Evolutionary conservation across 768 basidiomycete species (phyloP), one percentile per base, ranked within the genome.

Genomic region (Boletus rex-veris): DNA sequence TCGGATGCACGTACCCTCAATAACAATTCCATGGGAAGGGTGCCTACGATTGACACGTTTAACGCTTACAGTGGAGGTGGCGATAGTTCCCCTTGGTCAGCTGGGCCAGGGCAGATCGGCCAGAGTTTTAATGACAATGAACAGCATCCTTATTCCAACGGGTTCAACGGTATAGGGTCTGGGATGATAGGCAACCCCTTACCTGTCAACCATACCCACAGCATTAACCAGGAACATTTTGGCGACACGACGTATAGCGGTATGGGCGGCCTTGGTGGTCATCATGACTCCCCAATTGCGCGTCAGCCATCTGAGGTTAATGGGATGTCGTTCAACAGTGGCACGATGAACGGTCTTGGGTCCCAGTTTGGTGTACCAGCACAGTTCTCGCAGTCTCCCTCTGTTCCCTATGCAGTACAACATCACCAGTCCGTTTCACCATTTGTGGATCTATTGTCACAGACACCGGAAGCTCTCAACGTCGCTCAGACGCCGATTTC

Each of bases 1-100:
- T 48, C 75, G 1, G 80, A 83, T 52, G 64, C 70, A 36, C 73
- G 74, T 28, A 30, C 66, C 16, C 74, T 72, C 54, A 67, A 65
- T 18, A 73, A 64, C 55, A 56, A 72, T 18, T 55, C 63, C 5
- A 58, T 69, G 8, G 71, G 63, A 36, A 72, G 73, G 59, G 62
- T 55, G 35, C 60, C 73, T 30, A 60, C 68, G 41, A 57, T 74
- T 37, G 79, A 81, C 50, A 73, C 71, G 15, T 73, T 74, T 57
- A 73, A 71, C 24, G 53, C 58, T 33, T 77, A 76, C 53, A 66
- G 57, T 48, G 64, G 68, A 43, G 66, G 63, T 48, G 67, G 70
- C 14, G 54, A 64, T 31, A 26, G 5, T 60, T 66, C 64, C 5
- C 68, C 66, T 26, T 77, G 76, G 77, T 72, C 66, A 52, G 53